A percentile compares a stretch with the other conserved stretches of the same genome.
Conservation (phyloP, 1,139 yeast species). For the Pneumocystis carinii region DNA sequence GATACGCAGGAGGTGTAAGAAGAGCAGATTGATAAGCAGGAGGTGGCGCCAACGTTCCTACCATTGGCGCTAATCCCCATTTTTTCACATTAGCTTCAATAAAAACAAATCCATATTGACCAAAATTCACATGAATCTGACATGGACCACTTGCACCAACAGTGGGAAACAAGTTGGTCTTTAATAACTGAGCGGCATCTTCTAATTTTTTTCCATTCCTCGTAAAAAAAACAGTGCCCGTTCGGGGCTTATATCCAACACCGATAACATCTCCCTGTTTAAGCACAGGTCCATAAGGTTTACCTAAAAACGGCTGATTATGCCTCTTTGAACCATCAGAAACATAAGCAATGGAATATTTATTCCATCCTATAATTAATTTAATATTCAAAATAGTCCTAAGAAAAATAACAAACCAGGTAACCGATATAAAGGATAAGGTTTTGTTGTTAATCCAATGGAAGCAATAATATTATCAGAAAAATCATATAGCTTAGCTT, state of each 20-base stretch:
- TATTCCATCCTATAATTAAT: conserved; percentile 31
- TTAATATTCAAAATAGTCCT: neutral
- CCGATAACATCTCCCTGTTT: conserved; percentile 85
- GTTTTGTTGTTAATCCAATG: conserved; percentile 72
- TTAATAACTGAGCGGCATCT: conserved; percentile 54
- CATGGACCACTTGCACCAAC: conserved; percentile 73
- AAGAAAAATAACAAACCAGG: conserved; percentile 41
- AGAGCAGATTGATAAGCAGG: conserved; percentile 36
- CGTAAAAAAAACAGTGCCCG: conserved; percentile 77
- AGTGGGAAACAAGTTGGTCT: conserved; percentile 71
- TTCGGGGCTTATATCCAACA: conserved; percentile 65
- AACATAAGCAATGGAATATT: conserved; percentile 75
- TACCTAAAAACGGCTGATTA: conserved; percentile 65
- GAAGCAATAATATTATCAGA: conserved; percentile 42
- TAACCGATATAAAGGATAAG: conserved; percentile 74
- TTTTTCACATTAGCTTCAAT: conserved; percentile 90
- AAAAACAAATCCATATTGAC: conserved; percentile 84
- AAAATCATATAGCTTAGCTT: conserved; percentile 58
- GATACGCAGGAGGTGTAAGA: neutral
- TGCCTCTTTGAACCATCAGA: conserved; percentile 69
- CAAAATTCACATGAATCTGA: conserved; percentile 66
- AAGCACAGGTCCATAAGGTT: conserved; percentile 47
- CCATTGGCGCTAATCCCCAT: conserved; percentile 76
- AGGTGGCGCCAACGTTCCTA: conserved; percentile 60
- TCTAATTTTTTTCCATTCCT: conserved; percentile 77